Conservation (phyloP, 768 basidiomycete genomes). For the Mycena belliarum region DNA sequence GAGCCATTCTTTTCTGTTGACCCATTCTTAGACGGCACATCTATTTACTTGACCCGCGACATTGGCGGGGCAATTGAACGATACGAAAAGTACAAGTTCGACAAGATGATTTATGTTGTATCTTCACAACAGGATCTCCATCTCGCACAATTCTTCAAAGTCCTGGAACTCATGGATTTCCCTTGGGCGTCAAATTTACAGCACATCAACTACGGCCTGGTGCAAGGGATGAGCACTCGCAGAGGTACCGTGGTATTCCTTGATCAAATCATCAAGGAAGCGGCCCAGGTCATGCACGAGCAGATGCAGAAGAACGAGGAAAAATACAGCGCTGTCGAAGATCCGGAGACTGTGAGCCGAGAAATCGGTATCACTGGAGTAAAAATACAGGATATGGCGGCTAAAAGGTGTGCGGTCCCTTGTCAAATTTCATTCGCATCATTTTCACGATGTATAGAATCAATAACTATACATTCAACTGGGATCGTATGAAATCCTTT, state of each 20-base stretch:
- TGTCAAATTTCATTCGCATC: background rate
- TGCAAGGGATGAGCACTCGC: constrained; percentile 93
- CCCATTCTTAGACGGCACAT: constrained; percentile 85
- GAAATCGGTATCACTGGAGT: constrained; percentile 94
- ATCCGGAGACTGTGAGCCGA: constrained; percentile 75
- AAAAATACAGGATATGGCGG: constrained; percentile 97
- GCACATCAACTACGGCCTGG: constrained; percentile 91
- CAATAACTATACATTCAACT: constrained; percentile 95
- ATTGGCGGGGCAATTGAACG: constrained; percentile 93
- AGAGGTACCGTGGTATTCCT: constrained; percentile 95
- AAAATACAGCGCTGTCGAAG: constrained; percentile 85
- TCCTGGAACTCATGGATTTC: constrained; percentile 86
- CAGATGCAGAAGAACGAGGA: constrained; percentile 95
- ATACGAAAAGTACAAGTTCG: constrained; percentile 84
- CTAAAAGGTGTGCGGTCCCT: constrained; percentile 66
- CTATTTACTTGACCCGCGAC: constrained; percentile 93
- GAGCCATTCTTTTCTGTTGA: background rate
- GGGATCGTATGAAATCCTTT: constrained; percentile 92
- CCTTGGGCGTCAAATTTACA: constrained; percentile 81
- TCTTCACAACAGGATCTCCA: constrained; percentile 87
- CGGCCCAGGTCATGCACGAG: constrained; percentile 88
- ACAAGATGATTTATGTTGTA: constrained; percentile 92
- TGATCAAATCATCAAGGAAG: constrained; percentile 89
- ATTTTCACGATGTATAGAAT: constrained; percentile 50
- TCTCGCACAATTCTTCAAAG: constrained; percentile 90